These are phyloP conservation scores for Sporisorium exsertum DNA, from an alignment of 1,284 basidiomycete species.

Conservation along the genomic window DNA sequence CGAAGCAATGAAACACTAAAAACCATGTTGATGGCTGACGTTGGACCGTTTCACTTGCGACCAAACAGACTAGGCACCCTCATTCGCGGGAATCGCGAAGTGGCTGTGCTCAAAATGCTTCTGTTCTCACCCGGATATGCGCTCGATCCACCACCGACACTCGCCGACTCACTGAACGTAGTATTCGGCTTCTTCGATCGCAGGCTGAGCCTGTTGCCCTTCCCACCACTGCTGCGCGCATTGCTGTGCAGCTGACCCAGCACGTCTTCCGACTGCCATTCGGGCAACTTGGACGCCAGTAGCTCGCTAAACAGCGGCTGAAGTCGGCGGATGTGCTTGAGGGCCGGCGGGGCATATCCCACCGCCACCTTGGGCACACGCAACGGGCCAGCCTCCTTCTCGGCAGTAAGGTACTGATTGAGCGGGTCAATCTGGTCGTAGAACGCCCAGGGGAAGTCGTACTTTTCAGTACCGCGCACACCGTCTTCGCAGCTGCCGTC, in stretches of 20 bases:
- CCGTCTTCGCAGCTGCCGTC: constrained; percentile 58
- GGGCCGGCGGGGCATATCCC: constrained; percentile 38
- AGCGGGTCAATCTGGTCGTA: constrained; percentile 61
- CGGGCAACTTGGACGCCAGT: constrained; percentile 56
- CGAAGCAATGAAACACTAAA: background rate
- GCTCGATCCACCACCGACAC: constrained; percentile 4
- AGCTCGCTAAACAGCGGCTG: constrained; percentile 61
- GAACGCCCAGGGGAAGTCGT: constrained; percentile 62
- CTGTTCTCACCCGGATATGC: constrained; percentile 34
- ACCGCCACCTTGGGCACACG: constrained; percentile 17
- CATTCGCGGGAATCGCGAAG: constrained; percentile 20
- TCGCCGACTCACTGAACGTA: constrained; percentile 29
- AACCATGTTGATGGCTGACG: too few species aligned
- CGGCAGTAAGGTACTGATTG: constrained; percentile 45
- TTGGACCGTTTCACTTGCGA: constrained; percentile 30
- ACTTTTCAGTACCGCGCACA: constrained; percentile 61
- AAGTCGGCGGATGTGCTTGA: constrained; percentile 54
- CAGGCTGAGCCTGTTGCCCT: constrained; percentile 19
- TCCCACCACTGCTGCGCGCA: constrained; percentile 1
- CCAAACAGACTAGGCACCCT: constrained; percentile 31
- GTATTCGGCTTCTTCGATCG: constrained; percentile 25
- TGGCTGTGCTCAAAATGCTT: constrained; percentile 32
- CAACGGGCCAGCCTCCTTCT: constrained; percentile 32
- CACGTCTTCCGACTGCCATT: constrained; percentile 59
- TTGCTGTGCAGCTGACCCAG: constrained; percentile 31